Evolutionary conservation across 83 land plant genomes (phyloP).

Genomic region (Diphasiastrum complanatum): DNA sequence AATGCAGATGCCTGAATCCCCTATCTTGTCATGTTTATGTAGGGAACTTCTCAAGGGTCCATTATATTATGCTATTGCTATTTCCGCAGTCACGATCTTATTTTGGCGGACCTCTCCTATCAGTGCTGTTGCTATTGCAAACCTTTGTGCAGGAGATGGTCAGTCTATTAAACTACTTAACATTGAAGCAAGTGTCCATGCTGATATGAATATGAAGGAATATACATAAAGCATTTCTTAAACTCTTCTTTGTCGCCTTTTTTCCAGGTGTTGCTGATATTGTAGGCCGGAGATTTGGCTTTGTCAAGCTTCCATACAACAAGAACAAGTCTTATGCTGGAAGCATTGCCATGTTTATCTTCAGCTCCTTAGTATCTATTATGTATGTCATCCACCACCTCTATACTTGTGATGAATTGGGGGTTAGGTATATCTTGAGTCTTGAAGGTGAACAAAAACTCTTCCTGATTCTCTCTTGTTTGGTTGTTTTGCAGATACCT

Average conservation of each 20-base stretch:
- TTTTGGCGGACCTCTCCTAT: constrained; percentile 83
- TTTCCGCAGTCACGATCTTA: constrained; percentile 50
- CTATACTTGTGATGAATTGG: too few species aligned
- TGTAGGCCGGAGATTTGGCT: constrained; percentile 73
- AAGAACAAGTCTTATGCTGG: constrained; percentile 62
- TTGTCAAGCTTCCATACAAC: constrained; percentile 69
- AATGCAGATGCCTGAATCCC: too few species aligned
- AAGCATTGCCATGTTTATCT: constrained; percentile 66
- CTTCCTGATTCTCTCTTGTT: too few species aligned
- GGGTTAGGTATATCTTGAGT: too few species aligned
- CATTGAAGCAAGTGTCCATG: too few species aligned
- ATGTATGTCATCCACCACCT: too few species aligned
- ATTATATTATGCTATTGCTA: constrained; percentile 71
- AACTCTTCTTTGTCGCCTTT: neutral
- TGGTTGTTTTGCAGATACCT: too few species aligned
- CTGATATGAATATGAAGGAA: too few species aligned
- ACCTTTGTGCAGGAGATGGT: constrained; percentile 99
- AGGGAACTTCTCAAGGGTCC: constrained; percentile 98
- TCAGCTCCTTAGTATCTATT: constrained; percentile 64
- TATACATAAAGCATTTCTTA: too few species aligned
- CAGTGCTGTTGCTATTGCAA: constrained; percentile 67
- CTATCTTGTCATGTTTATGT: too few species aligned
- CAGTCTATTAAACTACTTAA: too few species aligned
- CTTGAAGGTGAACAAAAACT: too few species aligned
- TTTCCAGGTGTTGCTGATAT: constrained; percentile 83